phyloP scores from a whole-genome alignment of 805 yeast genomes.

The Nakazawaea laoshanensis region DNA sequence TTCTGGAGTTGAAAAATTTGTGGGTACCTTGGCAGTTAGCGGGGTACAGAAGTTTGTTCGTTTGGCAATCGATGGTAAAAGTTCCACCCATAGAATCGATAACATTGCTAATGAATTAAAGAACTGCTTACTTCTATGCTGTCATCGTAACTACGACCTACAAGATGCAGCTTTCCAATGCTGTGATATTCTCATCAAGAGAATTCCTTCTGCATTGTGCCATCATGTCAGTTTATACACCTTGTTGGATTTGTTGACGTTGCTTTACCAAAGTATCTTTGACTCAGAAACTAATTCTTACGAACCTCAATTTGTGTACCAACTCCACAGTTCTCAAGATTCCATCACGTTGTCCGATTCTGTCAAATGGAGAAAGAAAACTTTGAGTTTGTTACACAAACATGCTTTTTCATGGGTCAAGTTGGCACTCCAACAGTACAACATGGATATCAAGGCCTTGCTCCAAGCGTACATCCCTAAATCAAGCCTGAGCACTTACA shows the following conservation, averaged over 20 bases:
- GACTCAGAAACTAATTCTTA: constrained; percentile 82
- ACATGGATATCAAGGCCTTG: constrained; percentile 69
- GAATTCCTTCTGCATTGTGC: constrained; percentile 73
- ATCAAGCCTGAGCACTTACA: constrained; percentile 15
- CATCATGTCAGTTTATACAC: constrained; percentile 67
- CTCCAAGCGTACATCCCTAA: constrained; percentile 66
- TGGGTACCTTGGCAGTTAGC: constrained; percentile 56
- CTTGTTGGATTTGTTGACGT: constrained; percentile 68
- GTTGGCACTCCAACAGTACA: constrained; percentile 45
- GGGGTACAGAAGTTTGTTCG: constrained; percentile 49
- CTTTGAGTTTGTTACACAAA: constrained; percentile 50
- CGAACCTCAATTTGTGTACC: constrained; percentile 70
- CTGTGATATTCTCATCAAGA: constrained; percentile 56
- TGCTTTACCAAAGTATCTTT: constrained; percentile 69
- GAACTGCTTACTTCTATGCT: constrained; percentile 57
- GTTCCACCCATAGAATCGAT: constrained; percentile 46
- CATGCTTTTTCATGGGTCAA: constrained; percentile 64
- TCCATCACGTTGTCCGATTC: constrained; percentile 63
- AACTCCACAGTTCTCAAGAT: constrained; percentile 33
- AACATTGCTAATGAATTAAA: constrained; percentile 63
- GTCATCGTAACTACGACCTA: constrained; percentile 67
- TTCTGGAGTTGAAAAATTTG: constrained; percentile 58
- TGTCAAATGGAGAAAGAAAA: constrained; percentile 61
- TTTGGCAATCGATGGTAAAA: constrained; percentile 43
- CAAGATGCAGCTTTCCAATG: constrained; percentile 77